Conservation (phyloP, 2,329 filamentous ascomycete genomes). For the Colletotrichum orchidophilum region DNA sequence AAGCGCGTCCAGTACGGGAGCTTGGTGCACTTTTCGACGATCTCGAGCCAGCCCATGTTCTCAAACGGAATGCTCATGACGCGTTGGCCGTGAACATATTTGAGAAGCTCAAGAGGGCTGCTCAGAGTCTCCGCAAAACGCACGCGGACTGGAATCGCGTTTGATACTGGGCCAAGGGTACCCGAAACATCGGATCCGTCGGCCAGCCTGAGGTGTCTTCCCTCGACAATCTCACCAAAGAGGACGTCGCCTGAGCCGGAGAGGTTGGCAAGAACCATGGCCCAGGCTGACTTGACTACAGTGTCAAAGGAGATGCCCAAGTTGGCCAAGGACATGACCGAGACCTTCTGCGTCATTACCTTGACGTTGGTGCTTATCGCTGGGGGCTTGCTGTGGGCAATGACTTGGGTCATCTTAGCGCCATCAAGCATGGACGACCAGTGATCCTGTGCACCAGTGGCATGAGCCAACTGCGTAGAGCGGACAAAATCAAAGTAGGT, state of each 20-base stretch:
- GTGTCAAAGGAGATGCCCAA: constrained; percentile 60
- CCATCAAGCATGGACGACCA: constrained; percentile 57
- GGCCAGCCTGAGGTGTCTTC: constrained; percentile 53
- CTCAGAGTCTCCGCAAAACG: constrained; percentile 53
- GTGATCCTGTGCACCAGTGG: constrained; percentile 52
- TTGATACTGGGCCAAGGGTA: constrained; percentile 57
- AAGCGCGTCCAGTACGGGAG: constrained; percentile 65
- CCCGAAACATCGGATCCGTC: constrained; percentile 64
- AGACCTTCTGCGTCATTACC: constrained; percentile 51
- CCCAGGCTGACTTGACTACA: constrained; percentile 67
- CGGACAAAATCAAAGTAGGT: constrained; percentile 60
- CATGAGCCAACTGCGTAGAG: constrained; percentile 47
- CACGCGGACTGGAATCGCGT: constrained; percentile 59
- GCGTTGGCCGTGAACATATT: constrained; percentile 59
- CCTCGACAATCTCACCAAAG: constrained; percentile 64
- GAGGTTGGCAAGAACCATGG: constrained; percentile 61
- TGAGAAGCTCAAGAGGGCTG: constrained; percentile 59
- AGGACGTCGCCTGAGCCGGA: constrained; percentile 60
- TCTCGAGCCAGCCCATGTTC: constrained; percentile 59
- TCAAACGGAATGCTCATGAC: constrained; percentile 58
- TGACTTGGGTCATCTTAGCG: constrained; percentile 56
- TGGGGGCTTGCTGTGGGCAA: constrained; percentile 52
- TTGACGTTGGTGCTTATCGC: constrained; percentile 49
- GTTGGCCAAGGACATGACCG: constrained; percentile 51
- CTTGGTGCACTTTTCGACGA: constrained; percentile 62